Evolutionary conservation across 2,329 filamentous ascomycete species (phyloP).

Genomic region (Fusarium proliferatum): DNA sequence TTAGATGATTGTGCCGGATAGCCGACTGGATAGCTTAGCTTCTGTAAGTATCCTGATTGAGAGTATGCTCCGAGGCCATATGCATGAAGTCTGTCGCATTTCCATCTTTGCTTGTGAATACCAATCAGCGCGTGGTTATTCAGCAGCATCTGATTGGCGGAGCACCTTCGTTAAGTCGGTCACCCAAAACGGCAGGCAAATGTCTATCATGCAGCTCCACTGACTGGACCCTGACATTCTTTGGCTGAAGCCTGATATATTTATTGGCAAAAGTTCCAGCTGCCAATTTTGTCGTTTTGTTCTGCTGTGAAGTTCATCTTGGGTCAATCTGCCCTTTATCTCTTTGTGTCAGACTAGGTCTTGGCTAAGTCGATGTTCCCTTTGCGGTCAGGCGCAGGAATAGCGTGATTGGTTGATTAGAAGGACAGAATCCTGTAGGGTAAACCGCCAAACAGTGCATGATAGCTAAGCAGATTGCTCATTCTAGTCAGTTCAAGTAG

Average conservation of each 20-base stretch:
- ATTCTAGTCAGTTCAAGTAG: too few species aligned
- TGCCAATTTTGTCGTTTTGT: too few species aligned
- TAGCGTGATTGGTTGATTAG: too few species aligned
- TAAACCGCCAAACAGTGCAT: too few species aligned
- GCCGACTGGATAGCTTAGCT: background rate
- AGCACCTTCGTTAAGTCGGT: background rate
- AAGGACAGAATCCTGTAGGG: too few species aligned
- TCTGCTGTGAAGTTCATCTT: too few species aligned
- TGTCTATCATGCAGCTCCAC: background rate
- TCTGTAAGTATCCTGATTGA: background rate
- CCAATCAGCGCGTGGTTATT: conserved; percentile 3
- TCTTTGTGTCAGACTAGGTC: too few species aligned
- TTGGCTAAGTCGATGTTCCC: too few species aligned
- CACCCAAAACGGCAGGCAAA: background rate
- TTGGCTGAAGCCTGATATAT: background rate
- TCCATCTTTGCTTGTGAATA: background rate
- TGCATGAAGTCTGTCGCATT: background rate
- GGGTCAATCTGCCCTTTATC: background rate
- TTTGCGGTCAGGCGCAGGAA: too few species aligned
- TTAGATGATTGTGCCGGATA: background rate
- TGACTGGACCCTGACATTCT: too few species aligned
- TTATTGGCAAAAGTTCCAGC: background rate
- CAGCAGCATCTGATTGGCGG: background rate
- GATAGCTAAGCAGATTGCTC: too few species aligned
- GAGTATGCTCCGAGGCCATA: background rate